Evolutionary conservation across 176 grass and related monocot genomes (phyloP).

Genomic region (Triticum monococcum): DNA sequence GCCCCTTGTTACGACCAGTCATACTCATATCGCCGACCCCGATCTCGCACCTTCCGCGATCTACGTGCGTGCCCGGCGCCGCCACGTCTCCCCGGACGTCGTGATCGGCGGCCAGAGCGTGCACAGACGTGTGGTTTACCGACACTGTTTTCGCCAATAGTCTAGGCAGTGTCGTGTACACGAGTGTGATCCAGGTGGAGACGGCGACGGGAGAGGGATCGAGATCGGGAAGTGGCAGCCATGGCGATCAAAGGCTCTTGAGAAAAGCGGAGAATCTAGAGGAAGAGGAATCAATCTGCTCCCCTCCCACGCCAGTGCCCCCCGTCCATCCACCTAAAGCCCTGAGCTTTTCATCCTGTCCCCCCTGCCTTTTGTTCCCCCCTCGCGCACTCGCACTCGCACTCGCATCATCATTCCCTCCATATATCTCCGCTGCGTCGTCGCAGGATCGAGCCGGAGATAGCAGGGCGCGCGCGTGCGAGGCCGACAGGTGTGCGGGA

Average conservation of each 20-base stretch:
- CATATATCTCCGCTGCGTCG: neutral
- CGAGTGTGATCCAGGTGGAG: slow-evolving; percentile 9
- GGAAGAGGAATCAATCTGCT: neutral
- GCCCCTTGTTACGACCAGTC: neutral
- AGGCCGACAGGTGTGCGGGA: neutral
- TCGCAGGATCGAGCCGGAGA: neutral
- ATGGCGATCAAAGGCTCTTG: neutral
- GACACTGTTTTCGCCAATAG: neutral
- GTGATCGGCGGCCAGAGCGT: neutral
- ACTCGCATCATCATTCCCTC: neutral
- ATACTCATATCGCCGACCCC: neutral
- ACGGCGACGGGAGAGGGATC: neutral
- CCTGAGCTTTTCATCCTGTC: slow-evolving; percentile 18
- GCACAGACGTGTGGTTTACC: neutral
- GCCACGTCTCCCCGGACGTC: slow-evolving; percentile 12
- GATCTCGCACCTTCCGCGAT: neutral
- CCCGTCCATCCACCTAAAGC: slow-evolving; percentile 42
- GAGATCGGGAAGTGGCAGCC: neutral
- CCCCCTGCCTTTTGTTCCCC: neutral
- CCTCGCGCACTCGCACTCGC: neutral
- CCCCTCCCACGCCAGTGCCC: neutral
- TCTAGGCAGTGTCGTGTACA: neutral
- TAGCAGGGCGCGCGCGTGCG: neutral
- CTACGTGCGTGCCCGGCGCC: neutral
- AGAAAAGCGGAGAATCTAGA: slow-evolving; percentile 10